Evolutionary conservation across 345 rosid genomes (phyloP).

Genomic region (Ailanthus altissimus): DNA sequence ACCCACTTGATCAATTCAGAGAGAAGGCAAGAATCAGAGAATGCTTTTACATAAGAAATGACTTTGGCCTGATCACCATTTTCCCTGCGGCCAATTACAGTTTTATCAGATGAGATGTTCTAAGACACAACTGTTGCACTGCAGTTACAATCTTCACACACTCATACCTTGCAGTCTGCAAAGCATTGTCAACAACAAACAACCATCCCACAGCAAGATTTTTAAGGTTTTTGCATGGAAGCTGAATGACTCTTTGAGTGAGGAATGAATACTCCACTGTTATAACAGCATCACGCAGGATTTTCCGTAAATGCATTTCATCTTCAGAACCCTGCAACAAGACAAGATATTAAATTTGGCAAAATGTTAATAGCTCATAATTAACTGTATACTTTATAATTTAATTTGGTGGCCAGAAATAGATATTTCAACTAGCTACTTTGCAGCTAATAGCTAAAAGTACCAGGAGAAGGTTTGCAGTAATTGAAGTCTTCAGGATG

Average conservation of each 20-base stretch:
- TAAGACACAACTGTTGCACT: conserved; percentile 12
- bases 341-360: conserved; percentile 12
- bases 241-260: conserved; percentile 33
- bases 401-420: not conserved
- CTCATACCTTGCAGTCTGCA: conserved; percentile 49
- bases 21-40: conserved; percentile 49
- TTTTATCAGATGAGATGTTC: conserved; percentile 18
- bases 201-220: conserved; percentile 57
- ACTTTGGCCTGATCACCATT: conserved; percentile 45
- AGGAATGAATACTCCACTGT: conserved; percentile 48
- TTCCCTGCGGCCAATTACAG: conserved; percentile 50
- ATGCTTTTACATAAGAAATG: conserved; percentile 42
- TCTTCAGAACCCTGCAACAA: conserved; percentile 54
- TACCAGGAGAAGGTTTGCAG: not conserved
- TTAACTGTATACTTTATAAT: not conserved
- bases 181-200: conserved; percentile 52
- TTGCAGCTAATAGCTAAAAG: not conserved
- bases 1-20: conserved; percentile 59
- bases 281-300: conserved; percentile 52
- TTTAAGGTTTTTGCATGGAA: conserved; percentile 39
- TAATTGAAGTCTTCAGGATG: conserved; percentile 1
- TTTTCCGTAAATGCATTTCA: conserved; percentile 45
- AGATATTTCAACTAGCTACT: not conserved
- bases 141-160: conserved; percentile 18
- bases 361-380: not conserved